Base-by-base conservation (phyloP, 1,139 yeast species). In the Suhomyces wounanorum region DNA sequence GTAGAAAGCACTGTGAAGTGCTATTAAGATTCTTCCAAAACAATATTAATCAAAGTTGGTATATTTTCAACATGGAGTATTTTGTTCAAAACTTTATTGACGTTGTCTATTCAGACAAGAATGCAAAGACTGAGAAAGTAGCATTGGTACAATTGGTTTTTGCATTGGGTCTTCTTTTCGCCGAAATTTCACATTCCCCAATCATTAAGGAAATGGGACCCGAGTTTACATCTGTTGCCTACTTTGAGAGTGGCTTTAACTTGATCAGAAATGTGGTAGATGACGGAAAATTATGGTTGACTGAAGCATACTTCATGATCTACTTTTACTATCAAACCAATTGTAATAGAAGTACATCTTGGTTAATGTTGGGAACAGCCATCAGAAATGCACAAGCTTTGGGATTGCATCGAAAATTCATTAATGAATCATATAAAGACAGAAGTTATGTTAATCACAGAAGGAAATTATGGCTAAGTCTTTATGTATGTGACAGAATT, bases 271-370 rank as follows among this genome's bases (percentile, higher is more conserved):
- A 63, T n/a, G 61, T 66, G 5, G 63, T 64, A 3, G 72, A 71
- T 43, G 78, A 74, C 55, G 75, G 74, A 2, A 70, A 68, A 40
- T 50, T 75, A 8, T 77, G 81, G 79, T 58, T 73, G 18, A 75
- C 76, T 1, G 74, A 77, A 52, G 71, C 73, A 3, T 67, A 77
- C 50, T 61, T 73, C 40, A 59, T 78, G 41, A 63, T 70, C 26
- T 71, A 66, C 52, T 68, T 74, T 54, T 76, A 66, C 55, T 71
- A 75, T 52, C 77, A 74, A 49, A 58, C 67, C 25, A 65, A 64
- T 16, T 69, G 77, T n/a, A 67, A 70, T 44, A 66, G 75, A 52
- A 69, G 71, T 47, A 68, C 77, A 0, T 71, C 79, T 10, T 78
- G 82, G 79, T 50, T 57, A 25, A 55, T 57, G 59, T 50, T 69